Base-by-base conservation (phyloP, 352 stramenopile species). In the Pythium phragmitis region DNA sequence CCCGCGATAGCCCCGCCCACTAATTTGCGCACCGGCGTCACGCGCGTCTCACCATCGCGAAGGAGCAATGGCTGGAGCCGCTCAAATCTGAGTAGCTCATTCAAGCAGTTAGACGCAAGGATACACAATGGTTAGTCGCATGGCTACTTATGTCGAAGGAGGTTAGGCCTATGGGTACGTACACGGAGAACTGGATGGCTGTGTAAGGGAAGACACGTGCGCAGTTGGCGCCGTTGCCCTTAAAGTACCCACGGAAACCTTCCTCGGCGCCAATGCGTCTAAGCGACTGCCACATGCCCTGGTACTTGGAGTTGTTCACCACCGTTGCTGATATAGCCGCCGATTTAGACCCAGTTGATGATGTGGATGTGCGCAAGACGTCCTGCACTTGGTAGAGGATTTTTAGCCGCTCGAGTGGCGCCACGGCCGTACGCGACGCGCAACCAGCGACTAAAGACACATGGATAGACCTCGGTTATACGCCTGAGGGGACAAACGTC, bases 311-410 rank as follows among this genome's bases (percentile, higher is more conserved):
- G 4, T 34, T 21, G n/a, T 0, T 30, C 26, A 30, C 26, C 26
- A 5, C 26, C 26, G 26, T 5, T 30, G 26, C 26, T 30, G 26
- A 5, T 30, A 5, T 30, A 30, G 26, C 4, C 26, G 26, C 37
- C 14, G 37, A 12, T 42, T 42, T 42, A 42, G 37, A 42, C 37
- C 2, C 37, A 42, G 37, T 9, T 3, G 36, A 14, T 14, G 36
- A 41, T 8, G 37, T 42, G 37, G 37, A 42, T 12, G 36, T 41
- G 36, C 36, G 36, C 13, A 66, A 54, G 46, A 91, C 66, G 60
- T 91, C 82, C 66, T 94, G 85, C 42, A 92, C 80, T 57, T 94
- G 85, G 50, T 81, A 82, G 45, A 91, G 68, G 67, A 94, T 94
- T 67, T 92, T 94, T 50, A 92, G 74, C 9, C 85, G 76, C 69